These are phyloP conservation scores for Desmodesmus armatus DNA, from an alignment of 139 green algal genomes.

Conservation along the genomic window DNA sequence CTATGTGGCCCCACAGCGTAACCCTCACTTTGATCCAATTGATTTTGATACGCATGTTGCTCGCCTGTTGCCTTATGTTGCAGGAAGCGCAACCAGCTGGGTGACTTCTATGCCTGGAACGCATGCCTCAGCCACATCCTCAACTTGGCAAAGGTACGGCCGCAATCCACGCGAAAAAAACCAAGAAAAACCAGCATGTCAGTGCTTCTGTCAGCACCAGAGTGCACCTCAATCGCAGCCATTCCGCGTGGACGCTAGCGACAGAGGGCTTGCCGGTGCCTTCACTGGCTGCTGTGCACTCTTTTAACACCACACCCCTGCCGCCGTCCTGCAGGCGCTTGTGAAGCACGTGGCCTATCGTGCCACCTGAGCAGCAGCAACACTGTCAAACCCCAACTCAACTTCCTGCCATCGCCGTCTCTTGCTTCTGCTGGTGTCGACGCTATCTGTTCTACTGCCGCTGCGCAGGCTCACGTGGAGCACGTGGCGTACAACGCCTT, in stretches of 20 bases:
- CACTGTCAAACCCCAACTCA: neutral
- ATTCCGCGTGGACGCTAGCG: too few species aligned
- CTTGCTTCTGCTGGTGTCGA: too few species aligned
- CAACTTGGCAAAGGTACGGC: conserved; percentile 59
- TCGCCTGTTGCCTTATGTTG: neutral
- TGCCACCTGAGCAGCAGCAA: neutral
- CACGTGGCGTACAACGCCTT: conserved; percentile 52
- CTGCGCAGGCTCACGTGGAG: conserved; percentile 68
- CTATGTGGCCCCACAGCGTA: too few species aligned
- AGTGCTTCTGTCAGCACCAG: too few species aligned
- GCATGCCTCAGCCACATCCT: conserved; percentile 85
- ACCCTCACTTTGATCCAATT: too few species aligned
- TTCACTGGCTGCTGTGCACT: too few species aligned
- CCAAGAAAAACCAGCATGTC: too few species aligned
- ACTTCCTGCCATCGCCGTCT: neutral
- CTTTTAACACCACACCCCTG: neutral
- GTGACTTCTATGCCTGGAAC: conserved; percentile 86
- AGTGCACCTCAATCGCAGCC: too few species aligned
- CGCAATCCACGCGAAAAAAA: too few species aligned
- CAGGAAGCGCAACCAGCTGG: conserved; percentile 48
- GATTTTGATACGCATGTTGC: too few species aligned
- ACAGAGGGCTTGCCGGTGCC: too few species aligned
- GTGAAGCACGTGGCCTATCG: conserved; percentile 54
- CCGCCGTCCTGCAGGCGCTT: conserved; percentile 44
- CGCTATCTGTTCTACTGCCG: too few species aligned